These are phyloP conservation scores for Penicillium lagena DNA, from an alignment of 495 filamentous ascomycete species.

Conservation along the genomic window DNA sequence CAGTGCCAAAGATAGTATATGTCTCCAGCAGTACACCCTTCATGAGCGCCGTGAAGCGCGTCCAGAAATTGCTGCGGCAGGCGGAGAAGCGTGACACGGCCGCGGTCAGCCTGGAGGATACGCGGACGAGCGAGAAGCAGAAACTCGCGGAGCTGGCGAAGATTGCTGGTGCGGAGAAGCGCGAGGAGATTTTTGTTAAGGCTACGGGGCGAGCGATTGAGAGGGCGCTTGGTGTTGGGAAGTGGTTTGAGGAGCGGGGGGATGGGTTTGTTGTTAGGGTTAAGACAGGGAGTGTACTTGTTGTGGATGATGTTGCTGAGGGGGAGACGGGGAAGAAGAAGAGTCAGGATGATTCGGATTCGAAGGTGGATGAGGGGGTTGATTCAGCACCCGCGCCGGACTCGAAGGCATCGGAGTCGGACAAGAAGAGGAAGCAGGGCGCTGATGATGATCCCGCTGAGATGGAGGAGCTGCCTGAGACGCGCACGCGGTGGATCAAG, in stretches of 20 bases:
- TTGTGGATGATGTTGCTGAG: constrained; percentile 65
- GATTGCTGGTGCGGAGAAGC: constrained; percentile 18
- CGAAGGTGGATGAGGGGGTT: not conserved
- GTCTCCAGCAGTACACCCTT: constrained; percentile 69
- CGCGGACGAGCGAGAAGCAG: constrained; percentile 34
- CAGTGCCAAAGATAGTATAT: constrained; percentile 64
- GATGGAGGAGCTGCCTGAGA: constrained; percentile 48
- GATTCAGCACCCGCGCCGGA: not conserved
- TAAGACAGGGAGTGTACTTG: constrained; percentile 57
- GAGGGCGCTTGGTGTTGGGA: constrained; percentile 56
- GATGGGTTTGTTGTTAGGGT: constrained; percentile 49
- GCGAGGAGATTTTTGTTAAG: constrained; percentile 65
- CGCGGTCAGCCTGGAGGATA: constrained; percentile 28
- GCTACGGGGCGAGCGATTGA: constrained; percentile 76
- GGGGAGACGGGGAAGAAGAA: constrained; percentile 20
- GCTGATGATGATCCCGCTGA: constrained; percentile 23
- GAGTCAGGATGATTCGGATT: not conserved
- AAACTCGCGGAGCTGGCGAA: constrained; percentile 33
- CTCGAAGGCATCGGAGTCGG: constrained; percentile 11
- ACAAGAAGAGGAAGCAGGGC: constrained; percentile 37
- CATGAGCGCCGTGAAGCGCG: constrained; percentile 75
- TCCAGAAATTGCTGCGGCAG: constrained; percentile 61
- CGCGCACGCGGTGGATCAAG: constrained; percentile 57
- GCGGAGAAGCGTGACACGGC: constrained; percentile 54
- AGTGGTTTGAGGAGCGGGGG: constrained; percentile 54